A percentile compares a stretch with the other conserved stretches of the same genome.
Conservation (phyloP, 1,284 basidiomycete species). For the Ceratobasidium theobromae region DNA sequence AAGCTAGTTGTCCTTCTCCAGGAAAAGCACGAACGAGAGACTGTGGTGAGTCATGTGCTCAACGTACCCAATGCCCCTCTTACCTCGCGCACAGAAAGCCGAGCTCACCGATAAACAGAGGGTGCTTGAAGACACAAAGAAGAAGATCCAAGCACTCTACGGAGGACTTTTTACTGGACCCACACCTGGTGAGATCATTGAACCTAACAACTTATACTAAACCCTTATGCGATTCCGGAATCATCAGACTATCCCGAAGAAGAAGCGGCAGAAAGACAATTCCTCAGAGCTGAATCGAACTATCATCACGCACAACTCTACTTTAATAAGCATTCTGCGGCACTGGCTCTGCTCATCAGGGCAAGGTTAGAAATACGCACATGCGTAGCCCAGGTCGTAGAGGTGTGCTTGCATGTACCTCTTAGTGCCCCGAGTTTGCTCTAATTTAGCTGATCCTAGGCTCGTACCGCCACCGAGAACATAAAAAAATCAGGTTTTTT, state of each 20-base stretch:
- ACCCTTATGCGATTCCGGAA: neutral
- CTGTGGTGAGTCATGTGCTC: neutral
- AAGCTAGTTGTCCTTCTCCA: neutral
- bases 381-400: neutral
- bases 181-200: neutral
- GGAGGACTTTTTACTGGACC: conserved; percentile 11
- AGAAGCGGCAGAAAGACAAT: neutral
- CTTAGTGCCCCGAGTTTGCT: neutral
- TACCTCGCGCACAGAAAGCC: neutral
- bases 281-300: neutral
- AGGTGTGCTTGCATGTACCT: neutral
- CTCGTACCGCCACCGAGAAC: neutral
- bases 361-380: neutral
- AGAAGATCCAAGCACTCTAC: conserved; percentile 14
- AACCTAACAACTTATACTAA: neutral
- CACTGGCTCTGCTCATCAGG: neutral
- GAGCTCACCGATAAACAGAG: neutral
- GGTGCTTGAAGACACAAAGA: neutral
- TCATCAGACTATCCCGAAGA: conserved; percentile 17
- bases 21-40: conserved; percentile 5
- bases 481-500: neutral
- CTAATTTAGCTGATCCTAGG: neutral
- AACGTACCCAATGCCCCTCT: too few relatives aligned
- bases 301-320: neutral
- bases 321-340: neutral